Base-by-base conservation (phyloP, 2,329 filamentous ascomycete species). In the Lecanicillium sp. region DNA sequence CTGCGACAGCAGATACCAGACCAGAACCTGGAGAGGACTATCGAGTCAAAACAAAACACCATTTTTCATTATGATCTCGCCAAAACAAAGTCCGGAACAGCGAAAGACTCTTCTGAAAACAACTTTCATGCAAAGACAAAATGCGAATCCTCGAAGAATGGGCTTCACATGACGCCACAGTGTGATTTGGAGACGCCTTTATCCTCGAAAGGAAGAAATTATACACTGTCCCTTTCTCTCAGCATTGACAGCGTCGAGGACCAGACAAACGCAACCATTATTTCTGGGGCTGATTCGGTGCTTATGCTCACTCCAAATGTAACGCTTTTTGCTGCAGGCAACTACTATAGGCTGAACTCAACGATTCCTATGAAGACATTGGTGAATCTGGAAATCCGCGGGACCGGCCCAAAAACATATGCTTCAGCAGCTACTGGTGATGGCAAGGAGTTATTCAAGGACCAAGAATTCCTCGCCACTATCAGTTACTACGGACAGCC, bases 131-230 rank as follows among this genome's bases (percentile, higher is more conserved):
- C 56, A 4, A 46, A 44, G 7, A 64, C 59, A 3, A 56, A 52
- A 43, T 74, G 67, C 46, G 38, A 59, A 18, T 46, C 46, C 1
- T 45, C 32, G 0, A 37, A 55, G 9, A 50, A 49, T 0, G 52
- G 56, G 4, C 41, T 69, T 4, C 29, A 45, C 2, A 46, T 71
- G 15, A 49, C 51, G 4, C 42, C 55, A 1, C 43, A 52, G 1
- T 76, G 72, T 47, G 53, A 54, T 3, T 41, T 75, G 2, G 53
- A 42, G 2, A 75, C 71, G 1, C 71, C 71, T 0, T 50, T 74
- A 8, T 53, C 54, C 0, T 71, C 68, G 25, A 79, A 79, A 49
- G 75, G 75, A 3, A 61, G 71, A 41, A 62, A 77, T 48, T 79
- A 79, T 51, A 74, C 68, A 0, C 60, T 79, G 2, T 61, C 65